A percentile compares a stretch with the other conserved stretches of the same genome.
These are phyloP conservation scores for Leccinum huronense DNA, from an alignment of 1,284 basidiomycete genomes.

Conservation along the genomic window DNA sequence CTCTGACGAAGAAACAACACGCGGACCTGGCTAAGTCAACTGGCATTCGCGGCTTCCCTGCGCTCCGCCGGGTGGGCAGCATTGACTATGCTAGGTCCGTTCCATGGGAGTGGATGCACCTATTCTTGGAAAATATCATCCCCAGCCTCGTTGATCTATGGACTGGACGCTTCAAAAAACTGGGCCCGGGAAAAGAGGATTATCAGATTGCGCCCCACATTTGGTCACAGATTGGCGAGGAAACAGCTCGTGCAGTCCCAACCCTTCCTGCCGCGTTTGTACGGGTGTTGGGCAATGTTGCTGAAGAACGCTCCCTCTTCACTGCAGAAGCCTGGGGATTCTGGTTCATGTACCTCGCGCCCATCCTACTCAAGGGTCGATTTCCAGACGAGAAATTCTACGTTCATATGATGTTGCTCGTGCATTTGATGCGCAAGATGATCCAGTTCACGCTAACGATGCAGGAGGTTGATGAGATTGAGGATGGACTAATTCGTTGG, in stretches of 20 bases:
- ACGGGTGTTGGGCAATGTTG: not conserved
- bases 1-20: not conserved
- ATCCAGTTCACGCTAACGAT: not conserved
- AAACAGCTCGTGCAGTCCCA: not conserved
- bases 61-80: not conserved
- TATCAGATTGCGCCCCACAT: not conserved
- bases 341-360: constrained; percentile 1
- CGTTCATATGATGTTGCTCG: not conserved
- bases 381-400: not conserved
- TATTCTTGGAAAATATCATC: not conserved
- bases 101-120: constrained; percentile 4
- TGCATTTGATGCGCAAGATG: not conserved
- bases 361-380: not conserved
- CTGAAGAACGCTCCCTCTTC: not conserved
- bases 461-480: not conserved
- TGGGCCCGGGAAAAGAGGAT: not conserved
- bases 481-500: not conserved
- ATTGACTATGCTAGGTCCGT: not conserved
- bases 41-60: not conserved
- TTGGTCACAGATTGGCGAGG: not conserved
- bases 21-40: not conserved
- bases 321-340: not conserved
- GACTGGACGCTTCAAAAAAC: not conserved
- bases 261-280: not conserved
- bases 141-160: not conserved